These are phyloP conservation scores for Chlorella sp. DNA, from an alignment of 139 green algal species.

Conservation along the genomic window DNA sequence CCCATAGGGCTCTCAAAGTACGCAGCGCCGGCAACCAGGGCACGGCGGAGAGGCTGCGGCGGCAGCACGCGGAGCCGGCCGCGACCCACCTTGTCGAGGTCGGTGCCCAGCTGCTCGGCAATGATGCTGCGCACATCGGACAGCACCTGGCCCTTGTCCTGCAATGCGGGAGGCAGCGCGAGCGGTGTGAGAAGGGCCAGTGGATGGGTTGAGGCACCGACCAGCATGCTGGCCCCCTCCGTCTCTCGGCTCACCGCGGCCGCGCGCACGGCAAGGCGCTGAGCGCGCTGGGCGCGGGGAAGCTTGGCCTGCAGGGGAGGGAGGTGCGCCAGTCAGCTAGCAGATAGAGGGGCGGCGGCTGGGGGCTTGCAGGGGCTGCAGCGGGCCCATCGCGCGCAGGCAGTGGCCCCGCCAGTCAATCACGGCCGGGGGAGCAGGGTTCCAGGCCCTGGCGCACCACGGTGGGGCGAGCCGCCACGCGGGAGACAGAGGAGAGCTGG, in stretches of 20 bases:
- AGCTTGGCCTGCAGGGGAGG: conserved; percentile 42
- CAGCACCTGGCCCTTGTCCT: conserved; percentile 88
- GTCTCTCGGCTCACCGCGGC: conserved; percentile 28
- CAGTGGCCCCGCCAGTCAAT: no score
- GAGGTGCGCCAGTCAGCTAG: neutral
- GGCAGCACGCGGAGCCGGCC: neutral
- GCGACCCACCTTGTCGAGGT: conserved; percentile 76
- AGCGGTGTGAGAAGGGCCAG: neutral
- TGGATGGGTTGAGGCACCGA: neutral
- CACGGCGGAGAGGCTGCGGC: no score
- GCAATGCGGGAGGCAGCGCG: neutral
- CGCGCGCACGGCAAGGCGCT: conserved; percentile 38
- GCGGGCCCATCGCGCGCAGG: no score
- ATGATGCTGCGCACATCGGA: conserved; percentile 93
- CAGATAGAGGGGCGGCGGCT: neutral
- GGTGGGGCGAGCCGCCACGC: neutral
- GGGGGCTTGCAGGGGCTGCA: no score
- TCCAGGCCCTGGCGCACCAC: neutral
- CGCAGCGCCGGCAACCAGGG: no score
- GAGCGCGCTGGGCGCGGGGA: conserved; percentile 43
- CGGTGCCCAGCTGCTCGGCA: conserved; percentile 93
- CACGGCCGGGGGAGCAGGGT: no score
- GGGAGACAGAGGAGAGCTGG: neutral
- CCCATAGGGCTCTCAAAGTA: no score
- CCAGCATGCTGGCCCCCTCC: neutral